phyloP scores from a whole-genome alignment of 805 yeast species.

The Alloascoidea africana region DNA sequence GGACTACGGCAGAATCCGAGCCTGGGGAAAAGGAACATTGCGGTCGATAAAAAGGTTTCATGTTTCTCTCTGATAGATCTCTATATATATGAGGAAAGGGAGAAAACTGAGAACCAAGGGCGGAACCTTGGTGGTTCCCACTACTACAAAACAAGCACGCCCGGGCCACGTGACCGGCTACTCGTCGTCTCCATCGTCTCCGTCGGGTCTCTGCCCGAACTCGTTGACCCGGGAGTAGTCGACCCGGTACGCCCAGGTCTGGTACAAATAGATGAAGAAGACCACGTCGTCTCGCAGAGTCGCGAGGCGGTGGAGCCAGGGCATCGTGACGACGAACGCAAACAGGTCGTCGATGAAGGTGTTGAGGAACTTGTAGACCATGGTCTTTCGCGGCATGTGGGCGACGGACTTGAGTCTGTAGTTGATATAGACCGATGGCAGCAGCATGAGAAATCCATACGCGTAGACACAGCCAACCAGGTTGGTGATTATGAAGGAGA shows the following conservation, averaged over 20 bases:
- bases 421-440: constrained; percentile 25
- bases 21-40: too few species aligned
- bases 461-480: constrained; percentile 26
- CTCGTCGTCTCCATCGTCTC: constrained; percentile 8
- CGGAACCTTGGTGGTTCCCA: too few species aligned
- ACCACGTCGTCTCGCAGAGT: constrained; percentile 26
- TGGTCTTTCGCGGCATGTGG: constrained; percentile 24
- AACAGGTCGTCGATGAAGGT: constrained; percentile 25
- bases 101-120: too few species aligned
- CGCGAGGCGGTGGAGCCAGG: constrained; percentile 24
- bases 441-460: constrained; percentile 24
- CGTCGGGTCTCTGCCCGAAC: constrained; percentile 19
- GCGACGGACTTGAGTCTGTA: constrained; percentile 27
- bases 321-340: constrained; percentile 27
- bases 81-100: too few species aligned
- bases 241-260: constrained; percentile 24
- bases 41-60: too few species aligned
- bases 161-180: too few species aligned
- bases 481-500: constrained; percentile 23
- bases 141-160: too few species aligned
- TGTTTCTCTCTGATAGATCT: too few species aligned
- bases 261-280: constrained; percentile 23
- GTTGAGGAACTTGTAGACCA: constrained; percentile 25
- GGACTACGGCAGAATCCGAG: too few species aligned
- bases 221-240: constrained; percentile 24